Evolutionary conservation across 208 protist species (phyloP).

Genomic region (Acanthamoeba healyi): DNA sequence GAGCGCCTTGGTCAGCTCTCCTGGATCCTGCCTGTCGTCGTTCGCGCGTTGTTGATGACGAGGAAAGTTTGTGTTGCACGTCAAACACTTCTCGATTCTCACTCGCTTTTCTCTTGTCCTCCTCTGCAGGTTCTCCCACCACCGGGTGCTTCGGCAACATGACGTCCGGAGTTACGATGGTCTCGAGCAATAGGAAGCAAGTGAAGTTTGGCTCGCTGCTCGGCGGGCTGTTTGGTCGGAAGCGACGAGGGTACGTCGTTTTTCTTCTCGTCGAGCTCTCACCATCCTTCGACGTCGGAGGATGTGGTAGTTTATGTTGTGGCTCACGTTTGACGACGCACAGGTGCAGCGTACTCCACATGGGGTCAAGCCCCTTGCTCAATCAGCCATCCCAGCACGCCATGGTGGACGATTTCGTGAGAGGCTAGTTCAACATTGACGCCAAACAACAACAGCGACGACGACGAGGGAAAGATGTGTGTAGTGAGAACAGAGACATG

Average conservation of each 20-base stretch:
- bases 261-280: background rate
- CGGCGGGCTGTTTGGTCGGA: background rate
- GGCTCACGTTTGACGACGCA: background rate
- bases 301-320: no score
- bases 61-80: no score
- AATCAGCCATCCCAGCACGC: background rate
- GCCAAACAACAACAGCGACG: background rate
- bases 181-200: background rate
- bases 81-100: no score
- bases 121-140: background rate
- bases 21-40: background rate
- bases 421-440: background rate
- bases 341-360: slow-evolving; percentile 56
- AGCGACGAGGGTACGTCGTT: background rate
- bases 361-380: slow-evolving; percentile 9
- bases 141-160: background rate
- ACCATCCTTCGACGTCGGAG: no score
- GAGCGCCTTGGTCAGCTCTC: background rate
- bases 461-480: background rate
- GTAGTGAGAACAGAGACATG: no score
- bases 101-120: background rate
- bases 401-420: slow-evolving; percentile 7
- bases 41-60: no score
- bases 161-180: background rate
- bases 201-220: slow-evolving; percentile 1